These are phyloP conservation scores for Geoglossum glabrum DNA, from an alignment of 495 filamentous ascomycete species.

Conservation along the genomic window DNA sequence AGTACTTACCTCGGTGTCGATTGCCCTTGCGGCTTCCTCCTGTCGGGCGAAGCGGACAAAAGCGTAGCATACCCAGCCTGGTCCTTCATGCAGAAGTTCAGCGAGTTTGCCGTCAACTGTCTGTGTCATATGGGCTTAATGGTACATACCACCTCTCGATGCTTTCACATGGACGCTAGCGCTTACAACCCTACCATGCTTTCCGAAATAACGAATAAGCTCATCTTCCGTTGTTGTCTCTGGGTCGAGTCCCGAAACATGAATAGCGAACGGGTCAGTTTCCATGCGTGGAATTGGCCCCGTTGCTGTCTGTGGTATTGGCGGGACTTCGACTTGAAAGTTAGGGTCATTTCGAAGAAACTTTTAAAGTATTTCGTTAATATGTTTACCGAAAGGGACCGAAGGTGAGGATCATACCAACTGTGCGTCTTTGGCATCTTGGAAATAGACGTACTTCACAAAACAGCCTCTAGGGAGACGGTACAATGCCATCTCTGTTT, in stretches of 20 bases:
- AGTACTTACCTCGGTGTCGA: slow-evolving; percentile 9
- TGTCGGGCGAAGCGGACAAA: slow-evolving; percentile 29
- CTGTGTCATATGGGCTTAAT: background rate
- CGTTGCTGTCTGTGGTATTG: background rate
- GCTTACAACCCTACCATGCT: background rate
- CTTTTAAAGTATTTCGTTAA: background rate
- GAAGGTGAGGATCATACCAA: slow-evolving; percentile 9
- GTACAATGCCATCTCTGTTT: slow-evolving; percentile 18
- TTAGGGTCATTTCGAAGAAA: slow-evolving; percentile 1
- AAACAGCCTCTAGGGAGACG: slow-evolving; percentile 27
- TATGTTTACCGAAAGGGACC: too few relatives aligned
- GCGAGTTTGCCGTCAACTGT: background rate
- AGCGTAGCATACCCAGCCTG: slow-evolving; percentile 23
- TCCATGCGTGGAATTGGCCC: background rate
- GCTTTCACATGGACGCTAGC: slow-evolving; percentile 1
- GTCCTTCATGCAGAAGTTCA: slow-evolving; percentile 1
- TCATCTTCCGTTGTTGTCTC: background rate
- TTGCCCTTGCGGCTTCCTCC: slow-evolving; percentile 20
- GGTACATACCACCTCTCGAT: background rate
- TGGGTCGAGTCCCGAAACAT: background rate
- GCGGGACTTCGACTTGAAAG: slow-evolving; percentile 1
- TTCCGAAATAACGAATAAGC: background rate
- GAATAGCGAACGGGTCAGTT: background rate
- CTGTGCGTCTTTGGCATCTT: slow-evolving; percentile 20
- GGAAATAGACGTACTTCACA: slow-evolving; percentile 26